Conservation (phyloP, 2,329 filamentous ascomycete genomes). For the Metarhizium humberi region DNA sequence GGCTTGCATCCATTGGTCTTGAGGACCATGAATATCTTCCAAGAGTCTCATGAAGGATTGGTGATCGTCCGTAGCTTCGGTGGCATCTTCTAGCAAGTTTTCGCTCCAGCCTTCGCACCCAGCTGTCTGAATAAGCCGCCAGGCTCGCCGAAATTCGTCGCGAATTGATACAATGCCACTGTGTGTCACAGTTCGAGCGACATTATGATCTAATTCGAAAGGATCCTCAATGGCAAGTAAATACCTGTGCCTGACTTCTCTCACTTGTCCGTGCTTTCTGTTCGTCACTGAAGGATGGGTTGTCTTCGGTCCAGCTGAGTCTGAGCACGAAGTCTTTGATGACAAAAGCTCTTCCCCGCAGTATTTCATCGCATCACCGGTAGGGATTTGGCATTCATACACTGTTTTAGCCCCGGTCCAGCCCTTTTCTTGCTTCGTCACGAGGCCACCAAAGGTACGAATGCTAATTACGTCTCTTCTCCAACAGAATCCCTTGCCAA, state of each 20-base stretch:
- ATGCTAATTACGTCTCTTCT: conserved; percentile 70
- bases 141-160: conserved; percentile 75
- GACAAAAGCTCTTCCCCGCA: not conserved
- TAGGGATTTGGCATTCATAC: conserved; percentile 37
- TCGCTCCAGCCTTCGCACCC: conserved; percentile 34
- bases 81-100: conserved; percentile 43
- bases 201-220: conserved; percentile 81
- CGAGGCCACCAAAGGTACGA: conserved; percentile 58
- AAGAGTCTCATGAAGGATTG: conserved; percentile 18
- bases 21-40: conserved; percentile 24
- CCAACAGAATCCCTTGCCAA: conserved; percentile 64
- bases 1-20: not conserved
- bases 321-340: conserved; percentile 1
- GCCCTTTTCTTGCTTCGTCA: conserved; percentile 68
- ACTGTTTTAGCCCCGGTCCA: conserved; percentile 79
- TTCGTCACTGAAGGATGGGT: conserved; percentile 2
- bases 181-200: conserved; percentile 77
- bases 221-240: conserved; percentile 88
- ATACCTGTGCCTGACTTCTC: conserved; percentile 70
- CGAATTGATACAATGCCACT: conserved; percentile 72
- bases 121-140: conserved; percentile 55
- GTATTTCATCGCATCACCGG: not conserved
- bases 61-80: conserved; percentile 18
- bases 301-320: not conserved
- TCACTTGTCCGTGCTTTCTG: conserved; percentile 35